A percentile compares a stretch with the other conserved stretches of the same genome.
Conservation (phyloP, 179 eudicot genomes). For the Vitellaria paradoxa region DNA sequence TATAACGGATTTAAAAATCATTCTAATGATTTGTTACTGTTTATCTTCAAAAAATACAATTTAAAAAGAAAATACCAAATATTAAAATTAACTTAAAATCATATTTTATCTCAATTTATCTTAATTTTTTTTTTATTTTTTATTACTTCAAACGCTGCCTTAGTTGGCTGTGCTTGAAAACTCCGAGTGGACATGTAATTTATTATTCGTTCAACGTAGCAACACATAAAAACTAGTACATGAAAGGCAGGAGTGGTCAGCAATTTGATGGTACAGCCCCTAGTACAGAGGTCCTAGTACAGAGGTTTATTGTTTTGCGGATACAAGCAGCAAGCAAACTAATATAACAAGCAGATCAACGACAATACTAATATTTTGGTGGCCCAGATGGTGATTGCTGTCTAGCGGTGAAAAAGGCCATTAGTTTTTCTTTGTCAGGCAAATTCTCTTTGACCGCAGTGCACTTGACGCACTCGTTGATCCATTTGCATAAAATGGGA, state of each 20-base stretch:
- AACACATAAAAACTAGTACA: background rate
- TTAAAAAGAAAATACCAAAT: too few species aligned
- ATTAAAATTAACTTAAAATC: too few species aligned
- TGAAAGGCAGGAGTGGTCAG: background rate
- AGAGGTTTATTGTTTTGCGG: background rate
- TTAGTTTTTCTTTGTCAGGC: slow-evolving; percentile 26
- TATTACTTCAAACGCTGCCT: too few species aligned
- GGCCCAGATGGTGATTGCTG: background rate
- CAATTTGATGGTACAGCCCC: background rate
- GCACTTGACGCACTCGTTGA: slow-evolving; percentile 20
- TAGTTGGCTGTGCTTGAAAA: too few species aligned
- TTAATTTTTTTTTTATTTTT: too few species aligned
- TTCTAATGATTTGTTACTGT: too few species aligned
- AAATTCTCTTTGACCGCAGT: slow-evolving; percentile 22
- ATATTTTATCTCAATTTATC: too few species aligned
- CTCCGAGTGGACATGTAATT: too few species aligned
- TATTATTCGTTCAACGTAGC: background rate
- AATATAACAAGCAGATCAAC: background rate
- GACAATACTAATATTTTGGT: background rate
- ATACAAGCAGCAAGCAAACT: background rate
- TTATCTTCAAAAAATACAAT: too few species aligned
- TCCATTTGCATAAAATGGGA: slow-evolving; percentile 30
- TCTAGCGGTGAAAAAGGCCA: background rate
- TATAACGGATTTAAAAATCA: too few species aligned
- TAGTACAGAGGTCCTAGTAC: background rate